Evolutionary conservation across 2,329 filamentous ascomycete species (phyloP).

Genomic region (Penicillium sp.): DNA sequence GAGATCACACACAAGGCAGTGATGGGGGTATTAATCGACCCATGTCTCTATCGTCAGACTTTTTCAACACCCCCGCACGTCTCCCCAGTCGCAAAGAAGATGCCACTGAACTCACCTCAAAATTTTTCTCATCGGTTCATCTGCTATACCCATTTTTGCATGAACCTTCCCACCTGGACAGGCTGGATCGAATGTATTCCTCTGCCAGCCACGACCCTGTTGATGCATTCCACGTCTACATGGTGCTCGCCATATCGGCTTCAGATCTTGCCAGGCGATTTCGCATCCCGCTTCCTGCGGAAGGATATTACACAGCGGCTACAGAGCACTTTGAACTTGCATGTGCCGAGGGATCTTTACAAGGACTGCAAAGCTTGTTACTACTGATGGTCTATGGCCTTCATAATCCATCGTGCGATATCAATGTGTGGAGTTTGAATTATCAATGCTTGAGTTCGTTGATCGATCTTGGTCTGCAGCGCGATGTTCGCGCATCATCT

Average conservation of each 20-base stretch:
- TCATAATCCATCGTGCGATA: slow-evolving; percentile 51
- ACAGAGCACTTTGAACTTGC: slow-evolving; percentile 51
- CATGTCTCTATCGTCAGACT: slow-evolving; percentile 25
- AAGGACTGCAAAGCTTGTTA: slow-evolving; percentile 53
- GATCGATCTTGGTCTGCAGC: slow-evolving; percentile 55
- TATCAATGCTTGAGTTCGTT: slow-evolving; percentile 57
- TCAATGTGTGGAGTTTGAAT: slow-evolving; percentile 59
- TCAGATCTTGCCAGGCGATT: slow-evolving; percentile 48
- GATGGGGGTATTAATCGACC: slow-evolving; percentile 14
- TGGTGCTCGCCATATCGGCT: slow-evolving; percentile 56
- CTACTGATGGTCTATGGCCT: slow-evolving; percentile 51
- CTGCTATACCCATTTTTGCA: slow-evolving; percentile 55
- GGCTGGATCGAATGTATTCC: slow-evolving; percentile 40
- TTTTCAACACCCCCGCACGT: slow-evolving; percentile 31
- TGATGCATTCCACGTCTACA: slow-evolving; percentile 52
- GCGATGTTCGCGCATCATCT: slow-evolving; percentile 48
- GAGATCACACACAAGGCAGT: not conserved
- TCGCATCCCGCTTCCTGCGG: slow-evolving; percentile 49
- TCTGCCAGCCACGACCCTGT: slow-evolving; percentile 26
- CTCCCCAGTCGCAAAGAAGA: slow-evolving; percentile 38
- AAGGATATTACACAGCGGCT: slow-evolving; percentile 54
- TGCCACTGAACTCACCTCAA: slow-evolving; percentile 45
- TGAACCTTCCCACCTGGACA: slow-evolving; percentile 42
- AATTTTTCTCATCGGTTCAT: slow-evolving; percentile 55
- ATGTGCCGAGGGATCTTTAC: slow-evolving; percentile 52